A percentile compares a stretch with the other conserved stretches of the same genome.
Evolutionary conservation across 129 eudicot species (phyloP).

Genomic region (Helianthus annuus): DNA sequence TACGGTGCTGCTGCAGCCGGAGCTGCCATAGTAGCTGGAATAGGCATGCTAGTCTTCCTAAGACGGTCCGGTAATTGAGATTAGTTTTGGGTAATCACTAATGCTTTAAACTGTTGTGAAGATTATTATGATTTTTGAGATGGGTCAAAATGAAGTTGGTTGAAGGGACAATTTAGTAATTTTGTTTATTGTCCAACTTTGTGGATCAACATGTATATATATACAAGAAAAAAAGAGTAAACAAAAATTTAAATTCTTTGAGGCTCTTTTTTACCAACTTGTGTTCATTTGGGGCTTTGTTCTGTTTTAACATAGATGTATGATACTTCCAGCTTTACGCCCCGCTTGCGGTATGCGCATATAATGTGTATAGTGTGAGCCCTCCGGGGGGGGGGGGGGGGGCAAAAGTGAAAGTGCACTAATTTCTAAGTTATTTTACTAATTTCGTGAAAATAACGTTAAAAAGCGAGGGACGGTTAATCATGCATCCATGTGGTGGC

Average conservation of each 20-base stretch:
- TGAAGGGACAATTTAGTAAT: constrained; percentile 14
- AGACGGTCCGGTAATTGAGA: constrained; percentile 59
- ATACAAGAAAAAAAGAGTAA: constrained; percentile 4
- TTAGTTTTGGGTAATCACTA: neutral
- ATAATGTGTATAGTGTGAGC: too few species aligned
- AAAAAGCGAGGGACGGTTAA: too few species aligned
- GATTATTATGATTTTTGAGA: neutral
- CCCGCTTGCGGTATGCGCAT: too few species aligned
- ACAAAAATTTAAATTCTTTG: constrained; percentile 7
- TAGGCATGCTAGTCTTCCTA: constrained; percentile 76
- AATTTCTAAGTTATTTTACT: too few species aligned
- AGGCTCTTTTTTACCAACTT: neutral
- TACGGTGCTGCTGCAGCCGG: constrained; percentile 90
- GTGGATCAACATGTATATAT: constrained; percentile 14
- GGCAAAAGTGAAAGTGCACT: too few species aligned
- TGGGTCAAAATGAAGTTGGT: neutral
- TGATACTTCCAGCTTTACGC: neutral
- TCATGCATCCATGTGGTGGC: too few species aligned
- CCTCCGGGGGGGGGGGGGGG: too few species aligned
- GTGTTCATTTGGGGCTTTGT: constrained; percentile 7
- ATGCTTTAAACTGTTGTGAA: neutral
- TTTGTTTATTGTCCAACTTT: neutral
- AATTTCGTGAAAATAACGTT: too few species aligned
- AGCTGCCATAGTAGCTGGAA: constrained; percentile 90
- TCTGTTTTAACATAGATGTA: neutral